Evolutionary conservation across 164 flowering plant species (phyloP).

Genomic region (Magnolia sinica): DNA sequence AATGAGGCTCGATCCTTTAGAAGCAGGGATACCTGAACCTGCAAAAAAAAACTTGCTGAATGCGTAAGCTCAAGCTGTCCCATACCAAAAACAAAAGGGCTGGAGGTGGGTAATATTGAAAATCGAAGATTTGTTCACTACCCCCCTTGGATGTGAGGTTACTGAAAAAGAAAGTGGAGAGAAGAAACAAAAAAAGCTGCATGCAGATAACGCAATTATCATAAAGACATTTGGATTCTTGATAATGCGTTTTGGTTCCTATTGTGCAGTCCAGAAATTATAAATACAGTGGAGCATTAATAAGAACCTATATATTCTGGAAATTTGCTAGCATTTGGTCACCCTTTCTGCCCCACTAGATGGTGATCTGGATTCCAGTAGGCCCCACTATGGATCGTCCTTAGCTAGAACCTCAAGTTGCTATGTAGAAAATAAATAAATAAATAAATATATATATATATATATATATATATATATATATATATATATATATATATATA

Average conservation of each 20-base stretch:
- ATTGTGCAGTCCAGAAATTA: not conserved
- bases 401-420: too few relatives aligned
- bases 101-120: not conserved
- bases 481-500: too few relatives aligned
- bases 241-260: not conserved
- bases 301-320: too few relatives aligned
- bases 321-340: too few relatives aligned
- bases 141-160: not conserved
- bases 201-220: not conserved
- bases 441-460: too few relatives aligned
- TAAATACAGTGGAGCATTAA: not conserved
- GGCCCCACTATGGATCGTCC: too few relatives aligned
- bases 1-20: conserved; percentile 26
- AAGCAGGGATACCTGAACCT: conserved; percentile 71
- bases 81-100: not conserved
- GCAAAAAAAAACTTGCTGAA: conserved; percentile 52
- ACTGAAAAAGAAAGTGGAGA: not conserved
- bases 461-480: too few relatives aligned
- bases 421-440: too few relatives aligned
- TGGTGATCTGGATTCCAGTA: too few relatives aligned
- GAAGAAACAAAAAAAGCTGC: not conserved
- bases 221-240: not conserved
- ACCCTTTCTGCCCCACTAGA: too few relatives aligned
- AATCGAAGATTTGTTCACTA: not conserved
- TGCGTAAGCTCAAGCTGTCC: conserved; percentile 28